Base-by-base conservation (phyloP, 768 basidiomycete species). In the Lentinula edodes region DNA sequence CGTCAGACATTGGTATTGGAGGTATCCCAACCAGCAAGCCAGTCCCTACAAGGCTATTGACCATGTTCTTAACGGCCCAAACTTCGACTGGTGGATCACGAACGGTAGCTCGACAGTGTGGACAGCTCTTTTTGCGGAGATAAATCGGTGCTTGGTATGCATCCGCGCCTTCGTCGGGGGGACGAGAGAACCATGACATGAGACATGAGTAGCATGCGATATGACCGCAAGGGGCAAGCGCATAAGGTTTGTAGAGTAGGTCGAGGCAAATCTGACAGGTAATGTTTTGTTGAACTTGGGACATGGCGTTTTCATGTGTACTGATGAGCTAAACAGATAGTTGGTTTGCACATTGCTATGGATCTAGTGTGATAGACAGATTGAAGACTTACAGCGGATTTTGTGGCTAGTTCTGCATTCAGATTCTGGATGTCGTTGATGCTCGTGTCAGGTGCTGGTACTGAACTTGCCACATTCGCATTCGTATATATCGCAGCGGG, bases 241-340 rank as follows among this genome's bases (percentile, higher is more conserved):
- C 85, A 64, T 83, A 92, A 0, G 91, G 90, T 64, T 82, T 83
- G 70, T 88, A 78, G 70, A 93, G 77, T 23, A 89, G 74, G 66
- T 91, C 89, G 32, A 91, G 76, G 68, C 91, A 93, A 63, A 93
- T 87, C 70, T 91, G 88, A 63, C 91, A 93, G 12, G 84, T 88
- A 28, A 90, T 71, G 0, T 86, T 80, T 63, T 88, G 84, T 8
- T 85, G 83, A 46, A 90, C 66, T 60, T 83, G 76, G 3, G 70
- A 69, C n/a, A 89, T 65, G 23, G 85, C 73, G 8, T 74, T 66
- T 73, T 86, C 78, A 64, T 91, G 85, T 63, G 76, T 76, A 20
- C 74, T 66, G 43, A 89, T 72, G 60, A 83, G 71, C 84, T 85
- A 57, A 3, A 63, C 39, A 61, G 58, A 9, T 34, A 18, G n/a